Base-by-base conservation (phyloP, 495 filamentous ascomycete genomes). In the Hypoxylon subgilvum region DNA sequence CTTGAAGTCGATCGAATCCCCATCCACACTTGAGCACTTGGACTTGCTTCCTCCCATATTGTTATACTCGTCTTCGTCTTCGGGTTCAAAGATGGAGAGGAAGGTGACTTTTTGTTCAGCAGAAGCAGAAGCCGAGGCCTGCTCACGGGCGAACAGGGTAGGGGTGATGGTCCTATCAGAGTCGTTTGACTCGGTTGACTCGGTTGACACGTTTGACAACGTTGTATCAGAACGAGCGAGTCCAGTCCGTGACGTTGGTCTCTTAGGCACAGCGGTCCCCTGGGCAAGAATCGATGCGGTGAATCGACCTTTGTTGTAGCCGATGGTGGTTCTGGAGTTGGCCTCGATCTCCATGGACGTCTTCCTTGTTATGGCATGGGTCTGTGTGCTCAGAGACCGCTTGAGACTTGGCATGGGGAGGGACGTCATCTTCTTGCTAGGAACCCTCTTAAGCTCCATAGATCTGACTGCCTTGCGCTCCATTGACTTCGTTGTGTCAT, bases 271-370 rank as follows among this genome's bases (percentile, higher is more conserved):
- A 9, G 25, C 45, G 1, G 36, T 69, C 22, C 63, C 53, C 19
- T 63, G 68, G 7, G 72, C 64, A 9, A 80, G 63, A 4, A 68
- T 66, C 4, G 70, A 69, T 1, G 86, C 86, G 10, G 86, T 80
- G 12, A 78, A 79, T 12, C 91, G 81, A 21, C 92, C 90, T 66
- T 87, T 89, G 44, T 83, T 85, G 67, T 92, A 93, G 5, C 91
- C 91, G 21, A 96, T 72, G 0, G 92, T 96, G 39, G 82, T 88
- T 45, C 83, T 82, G 9, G 91, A 92, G 5, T 76, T 79, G 14
- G 88, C 87, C 5, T 86, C 84, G 3, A 83, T 74, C 61, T 84
- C 53, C 39, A 46, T 2, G 72, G 75, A 40, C 80, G 80, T 49
- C 72, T 79, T 28, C 57, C 69, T 14, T 74, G 68, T 10, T 68